Evolutionary conservation across 1,139 yeast genomes (phyloP), one percentile per base, ranked within the genome.

Genomic region (Blastobotrys proliferans): DNA sequence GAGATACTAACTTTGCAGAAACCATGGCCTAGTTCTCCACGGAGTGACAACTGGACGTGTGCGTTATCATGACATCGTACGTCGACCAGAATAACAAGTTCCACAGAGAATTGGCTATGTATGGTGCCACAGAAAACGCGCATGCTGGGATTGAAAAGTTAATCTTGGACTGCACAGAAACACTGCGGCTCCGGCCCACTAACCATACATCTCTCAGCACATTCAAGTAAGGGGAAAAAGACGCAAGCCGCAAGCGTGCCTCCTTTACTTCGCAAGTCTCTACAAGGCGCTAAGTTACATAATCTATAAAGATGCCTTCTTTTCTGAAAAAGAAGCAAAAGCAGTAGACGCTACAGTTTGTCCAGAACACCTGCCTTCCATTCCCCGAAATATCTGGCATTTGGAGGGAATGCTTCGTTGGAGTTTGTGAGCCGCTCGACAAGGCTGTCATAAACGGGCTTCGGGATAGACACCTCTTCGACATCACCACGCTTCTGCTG

Each of bases 161-260:
- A 11, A 52, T 72, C 34, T 51, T 55, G 3, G 48, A 54, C 3
- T 55, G 77, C 25, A 46, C 51, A 3, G 61, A 56, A 0, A 62
- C 62, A 5, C 60, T 77, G 31, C 51, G 68, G 13, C 59, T 75
- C 21, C 54, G 41, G 13, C 36, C 45, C 19, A 13, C 25, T 21
- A 11, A 19, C n/a, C 16, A n/a, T 26, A 3, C 14, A 17, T n/a
- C 40, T 46, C 11, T 46, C 42, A n/a, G 29, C 42, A 20, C 73
- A 9, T 77, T 63, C 54, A 66, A 73, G 47, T 95, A 86, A 59
- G 51, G 53, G 6, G 78, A 82, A 48, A 59, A 73, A 10, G 63
- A 64, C 3, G 88, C 90, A 1, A 83, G 92, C 25, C 73, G 97
- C 53, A 88, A 88, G 58, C 94, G 86, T 88, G n/a, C 94, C 85